A percentile compares a stretch with the other conserved stretches of the same genome.
phyloP scores from a whole-genome alignment of 2,329 filamentous ascomycete genomes.

The Cordyceps pruinosa region DNA sequence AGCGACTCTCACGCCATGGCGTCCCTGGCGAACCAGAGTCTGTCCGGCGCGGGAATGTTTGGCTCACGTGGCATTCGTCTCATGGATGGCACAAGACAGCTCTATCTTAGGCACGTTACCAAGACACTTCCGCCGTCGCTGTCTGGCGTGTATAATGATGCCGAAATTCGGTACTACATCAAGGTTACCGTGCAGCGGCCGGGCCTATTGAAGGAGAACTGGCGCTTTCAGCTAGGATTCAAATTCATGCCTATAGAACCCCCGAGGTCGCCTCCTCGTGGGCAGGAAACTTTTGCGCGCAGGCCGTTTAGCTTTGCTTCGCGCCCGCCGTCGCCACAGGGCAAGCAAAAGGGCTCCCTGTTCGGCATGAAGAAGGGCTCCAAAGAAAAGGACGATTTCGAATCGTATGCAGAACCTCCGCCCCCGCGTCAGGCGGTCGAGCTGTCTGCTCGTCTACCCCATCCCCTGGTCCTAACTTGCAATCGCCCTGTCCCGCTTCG shows the following conservation, averaged over 20 bases:
- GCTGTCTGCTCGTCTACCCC: slow-evolving; percentile 69
- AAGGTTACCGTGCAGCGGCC: slow-evolving; percentile 94
- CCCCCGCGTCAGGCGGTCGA: slow-evolving; percentile 62
- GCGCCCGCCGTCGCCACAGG: slow-evolving; percentile 25
- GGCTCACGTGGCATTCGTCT: slow-evolving; percentile 43
- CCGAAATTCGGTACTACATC: slow-evolving; percentile 88
- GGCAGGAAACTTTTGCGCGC: slow-evolving; percentile 78
- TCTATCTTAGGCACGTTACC: slow-evolving; percentile 66
- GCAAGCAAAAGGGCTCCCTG: slow-evolving; percentile 51
- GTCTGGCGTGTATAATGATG: slow-evolving; percentile 77
- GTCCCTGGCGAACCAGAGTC: slow-evolving; percentile 38
- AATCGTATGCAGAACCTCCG: background rate
- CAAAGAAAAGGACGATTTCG: slow-evolving; percentile 17
- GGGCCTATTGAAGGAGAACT: slow-evolving; percentile 84
- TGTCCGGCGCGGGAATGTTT: slow-evolving; percentile 48
- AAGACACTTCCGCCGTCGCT: slow-evolving; percentile 83
- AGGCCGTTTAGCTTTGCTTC: slow-evolving; percentile 55
- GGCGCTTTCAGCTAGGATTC: slow-evolving; percentile 61
- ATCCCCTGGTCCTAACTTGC: slow-evolving; percentile 82
- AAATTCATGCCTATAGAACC: slow-evolving; percentile 92
- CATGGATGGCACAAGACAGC: slow-evolving; percentile 57
- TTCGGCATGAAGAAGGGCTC: slow-evolving; percentile 41
- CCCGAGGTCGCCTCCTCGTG: slow-evolving; percentile 58
- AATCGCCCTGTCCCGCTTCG: slow-evolving; percentile 78
- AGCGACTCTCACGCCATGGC: slow-evolving; percentile 46